A percentile compares a stretch with the other conserved stretches of the same genome.
Evolutionary conservation across 495 filamentous ascomycete genomes (phyloP).

Genomic region (Penicillium taxi): DNA sequence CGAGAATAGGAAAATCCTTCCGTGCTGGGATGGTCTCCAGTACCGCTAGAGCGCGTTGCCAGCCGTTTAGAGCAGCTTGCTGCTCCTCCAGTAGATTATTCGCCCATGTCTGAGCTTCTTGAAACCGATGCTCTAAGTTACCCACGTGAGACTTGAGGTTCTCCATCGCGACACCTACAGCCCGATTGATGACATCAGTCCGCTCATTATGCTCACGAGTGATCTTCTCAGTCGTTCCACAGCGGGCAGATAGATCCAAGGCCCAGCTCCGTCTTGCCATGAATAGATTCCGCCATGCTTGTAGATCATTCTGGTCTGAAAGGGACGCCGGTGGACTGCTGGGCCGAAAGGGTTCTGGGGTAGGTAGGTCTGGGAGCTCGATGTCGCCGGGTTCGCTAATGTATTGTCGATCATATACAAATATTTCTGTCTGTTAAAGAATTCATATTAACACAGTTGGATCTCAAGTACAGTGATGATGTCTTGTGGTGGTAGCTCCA

Average conservation of each 20-base stretch:
- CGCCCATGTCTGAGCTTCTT: slow-evolving; percentile 65
- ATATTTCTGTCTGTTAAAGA: slow-evolving; percentile 64
- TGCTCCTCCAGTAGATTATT: slow-evolving; percentile 66
- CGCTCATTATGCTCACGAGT: slow-evolving; percentile 52
- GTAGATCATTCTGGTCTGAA: slow-evolving; percentile 60
- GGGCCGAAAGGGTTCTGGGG: slow-evolving; percentile 51
- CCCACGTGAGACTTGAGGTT: slow-evolving; percentile 76
- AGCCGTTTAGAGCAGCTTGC: slow-evolving; percentile 51
- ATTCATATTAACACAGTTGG: slow-evolving; percentile 2
- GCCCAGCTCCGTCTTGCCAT: slow-evolving; percentile 68
- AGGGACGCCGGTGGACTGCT: slow-evolving; percentile 64
- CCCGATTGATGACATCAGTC: slow-evolving; percentile 62
- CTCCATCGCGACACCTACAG: slow-evolving; percentile 66
- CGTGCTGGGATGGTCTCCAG: slow-evolving; percentile 54
- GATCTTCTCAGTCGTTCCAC: slow-evolving; percentile 46
- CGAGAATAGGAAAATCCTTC: slow-evolving; percentile 49
- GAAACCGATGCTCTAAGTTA: slow-evolving; percentile 62
- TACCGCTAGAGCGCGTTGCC: slow-evolving; percentile 58
- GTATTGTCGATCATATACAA: slow-evolving; percentile 73
- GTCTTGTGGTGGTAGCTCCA: slow-evolving; percentile 7
- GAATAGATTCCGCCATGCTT: slow-evolving; percentile 78
- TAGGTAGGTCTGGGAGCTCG: slow-evolving; percentile 46
- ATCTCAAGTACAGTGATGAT: background rate
- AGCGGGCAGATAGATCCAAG: slow-evolving; percentile 55
- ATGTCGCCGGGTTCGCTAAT: slow-evolving; percentile 34